phyloP scores from a whole-genome alignment of 306 rosid species.

The Medicago truncatula region MtrunA17r5.0-ANR NC_053043.1:32440001-32440500 shows the following conservation, averaged over 20 bases:
- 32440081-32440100: slow-evolving; percentile 30
- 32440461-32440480: not conserved
- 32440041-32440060: slow-evolving; percentile 76
- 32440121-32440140: slow-evolving; percentile 49
- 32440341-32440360: not conserved
- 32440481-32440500: too few relatives aligned
- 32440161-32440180: slow-evolving; percentile 86
- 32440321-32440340: not conserved
- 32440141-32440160: slow-evolving; percentile 74
- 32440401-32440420: not conserved
- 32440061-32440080: slow-evolving; percentile 33
- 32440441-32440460: slow-evolving; percentile 7
- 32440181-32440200: slow-evolving; percentile 79
- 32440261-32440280: not conserved
- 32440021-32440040: slow-evolving; percentile 84
- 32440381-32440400: not conserved
- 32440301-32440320: slow-evolving; percentile 14
- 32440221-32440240: slow-evolving; percentile 23
- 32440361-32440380: too few relatives aligned
- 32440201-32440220: slow-evolving; percentile 81
- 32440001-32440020: slow-evolving; percentile 73
- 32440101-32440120: slow-evolving; percentile 2
- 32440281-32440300: not conserved
- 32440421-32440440: slow-evolving; percentile 4
- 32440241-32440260: not conserved